These are phyloP conservation scores for Amauroascus niger DNA, from an alignment of 2,329 filamentous ascomycete species.

Conservation along the genomic window DNA sequence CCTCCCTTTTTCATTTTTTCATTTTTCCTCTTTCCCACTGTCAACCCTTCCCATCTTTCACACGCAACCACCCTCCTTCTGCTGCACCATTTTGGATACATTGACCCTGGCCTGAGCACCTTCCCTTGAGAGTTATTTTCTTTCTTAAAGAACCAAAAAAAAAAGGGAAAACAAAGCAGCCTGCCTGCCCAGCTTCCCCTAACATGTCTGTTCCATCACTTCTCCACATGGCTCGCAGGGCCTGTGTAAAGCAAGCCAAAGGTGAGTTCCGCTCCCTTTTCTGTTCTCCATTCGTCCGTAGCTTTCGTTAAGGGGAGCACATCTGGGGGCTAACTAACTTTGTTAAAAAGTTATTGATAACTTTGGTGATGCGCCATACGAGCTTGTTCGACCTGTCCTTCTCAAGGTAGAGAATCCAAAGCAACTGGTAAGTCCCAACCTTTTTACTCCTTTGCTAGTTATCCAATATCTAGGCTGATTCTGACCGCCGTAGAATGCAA, in stretches of 20 bases:
- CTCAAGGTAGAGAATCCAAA: slow-evolving; percentile 59
- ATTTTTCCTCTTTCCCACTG: too few species aligned
- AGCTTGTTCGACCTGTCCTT: slow-evolving; percentile 58
- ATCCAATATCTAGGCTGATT: background rate
- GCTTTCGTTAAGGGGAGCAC: too few species aligned
- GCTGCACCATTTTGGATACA: too few species aligned
- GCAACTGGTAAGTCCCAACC: slow-evolving; percentile 52
- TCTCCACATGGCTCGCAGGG: slow-evolving; percentile 28
- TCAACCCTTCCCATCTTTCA: too few species aligned
- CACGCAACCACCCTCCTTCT: too few species aligned
- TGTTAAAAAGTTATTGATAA: slow-evolving; percentile 48
- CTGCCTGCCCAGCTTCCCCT: background rate
- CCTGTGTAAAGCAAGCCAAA: slow-evolving; percentile 32
- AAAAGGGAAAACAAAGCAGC: too few species aligned
- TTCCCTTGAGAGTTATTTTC: too few species aligned
- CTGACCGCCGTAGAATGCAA: slow-evolving; percentile 34
- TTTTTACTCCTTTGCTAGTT: background rate
- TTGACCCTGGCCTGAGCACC: too few species aligned
- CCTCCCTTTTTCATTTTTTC: too few species aligned
- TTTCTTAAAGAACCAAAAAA: too few species aligned
- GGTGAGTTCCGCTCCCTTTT: slow-evolving; percentile 21
- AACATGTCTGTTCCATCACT: slow-evolving; percentile 31
- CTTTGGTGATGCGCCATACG: slow-evolving; percentile 62
- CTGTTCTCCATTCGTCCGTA: background rate
- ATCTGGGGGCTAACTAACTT: slow-evolving; percentile 4